These are phyloP conservation scores for Diplodia corticola DNA, from an alignment of 2,329 filamentous ascomycete genomes.

Conservation along the genomic window DNA sequence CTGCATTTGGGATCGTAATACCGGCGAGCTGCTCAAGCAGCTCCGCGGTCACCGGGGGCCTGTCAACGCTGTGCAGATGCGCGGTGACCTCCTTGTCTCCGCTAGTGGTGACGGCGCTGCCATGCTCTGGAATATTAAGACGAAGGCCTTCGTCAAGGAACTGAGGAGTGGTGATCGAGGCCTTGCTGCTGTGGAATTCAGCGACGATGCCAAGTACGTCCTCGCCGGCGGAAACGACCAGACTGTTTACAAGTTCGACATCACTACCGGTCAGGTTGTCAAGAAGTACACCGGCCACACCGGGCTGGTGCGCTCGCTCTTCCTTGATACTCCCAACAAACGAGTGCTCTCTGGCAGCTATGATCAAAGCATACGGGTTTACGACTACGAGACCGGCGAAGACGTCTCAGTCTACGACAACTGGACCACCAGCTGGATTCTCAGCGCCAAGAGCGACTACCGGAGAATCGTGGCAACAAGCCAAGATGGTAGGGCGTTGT, in stretches of 20 bases:
- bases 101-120: constrained; percentile 92
- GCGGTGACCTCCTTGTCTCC: constrained; percentile 87
- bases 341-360: constrained; percentile 91
- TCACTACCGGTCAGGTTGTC: constrained; percentile 81
- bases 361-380: constrained; percentile 93
- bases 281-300: constrained; percentile 80
- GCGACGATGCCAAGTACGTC: constrained; percentile 89
- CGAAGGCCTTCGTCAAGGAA: constrained; percentile 84
- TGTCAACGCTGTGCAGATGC: constrained; percentile 94
- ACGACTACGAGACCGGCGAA: constrained; percentile 78
- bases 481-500: constrained; percentile 86
- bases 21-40: constrained; percentile 72
- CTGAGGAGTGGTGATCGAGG: constrained; percentile 90
- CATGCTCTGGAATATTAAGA: constrained; percentile 93
- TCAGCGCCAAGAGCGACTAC: constrained; percentile 95
- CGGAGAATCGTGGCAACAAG: constrained; percentile 91
- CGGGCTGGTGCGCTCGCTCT: constrained; percentile 82
- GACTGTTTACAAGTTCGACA: constrained; percentile 94
- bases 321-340: constrained; percentile 83
- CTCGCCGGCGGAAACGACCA: constrained; percentile 94
- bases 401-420: constrained; percentile 83
- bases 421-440: constrained; percentile 96
- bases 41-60: constrained; percentile 85
- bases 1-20: constrained; percentile 88
- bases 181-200: constrained; percentile 93